Evolutionary conservation across 345 rosid genomes (phyloP).

Genomic region (Pugionium cornutum): DNA sequence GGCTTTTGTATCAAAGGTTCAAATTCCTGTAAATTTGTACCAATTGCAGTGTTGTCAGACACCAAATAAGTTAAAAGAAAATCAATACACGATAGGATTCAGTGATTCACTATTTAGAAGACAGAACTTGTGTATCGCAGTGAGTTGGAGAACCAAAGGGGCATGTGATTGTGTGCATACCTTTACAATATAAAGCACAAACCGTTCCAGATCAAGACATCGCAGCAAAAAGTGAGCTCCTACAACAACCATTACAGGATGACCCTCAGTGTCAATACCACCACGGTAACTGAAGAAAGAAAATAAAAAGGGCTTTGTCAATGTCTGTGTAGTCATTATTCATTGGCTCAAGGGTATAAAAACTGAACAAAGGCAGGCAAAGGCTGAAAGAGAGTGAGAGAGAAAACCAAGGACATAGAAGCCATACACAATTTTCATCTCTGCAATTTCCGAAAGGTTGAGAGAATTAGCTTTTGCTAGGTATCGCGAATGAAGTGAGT

Average conservation of each 20-base stretch:
- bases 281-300: conserved; percentile 77
- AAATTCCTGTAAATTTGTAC: conserved; percentile 68
- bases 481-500: conserved; percentile 92
- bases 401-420: background rate
- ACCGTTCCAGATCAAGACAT: conserved; percentile 92
- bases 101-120: background rate
- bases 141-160: conserved; percentile 6
- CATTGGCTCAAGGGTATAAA: background rate
- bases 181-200: conserved; percentile 78
- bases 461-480: conserved; percentile 93
- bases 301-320: conserved; percentile 31
- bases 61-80: background rate
- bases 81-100: conserved; percentile 13
- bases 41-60: background rate
- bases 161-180: conserved; percentile 40
- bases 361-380: background rate
- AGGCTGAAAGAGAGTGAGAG: too few relatives aligned
- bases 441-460: conserved; percentile 94
- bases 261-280: conserved; percentile 94
- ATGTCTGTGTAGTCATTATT: conserved; percentile 8
- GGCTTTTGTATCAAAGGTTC: conserved; percentile 98
- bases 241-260: conserved; percentile 91
- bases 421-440: conserved; percentile 96
- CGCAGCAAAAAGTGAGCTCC: conserved; percentile 97
- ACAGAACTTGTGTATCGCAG: conserved; percentile 6